Conservation (phyloP, 495 filamentous ascomycete species). For the Penicillium arizonense region DNA sequence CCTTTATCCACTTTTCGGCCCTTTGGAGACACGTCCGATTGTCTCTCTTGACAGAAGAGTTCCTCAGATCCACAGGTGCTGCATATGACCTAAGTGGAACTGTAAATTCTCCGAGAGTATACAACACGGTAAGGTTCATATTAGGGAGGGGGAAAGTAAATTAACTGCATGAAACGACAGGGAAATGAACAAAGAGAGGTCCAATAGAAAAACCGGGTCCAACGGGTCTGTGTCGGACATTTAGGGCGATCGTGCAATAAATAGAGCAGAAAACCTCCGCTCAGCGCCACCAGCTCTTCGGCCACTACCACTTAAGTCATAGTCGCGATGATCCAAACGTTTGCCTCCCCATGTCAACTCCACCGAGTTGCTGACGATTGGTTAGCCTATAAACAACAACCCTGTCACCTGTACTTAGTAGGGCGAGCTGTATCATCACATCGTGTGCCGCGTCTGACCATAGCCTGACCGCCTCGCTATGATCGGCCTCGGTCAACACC, state of each 20-base stretch:
- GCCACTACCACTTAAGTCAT: slow-evolving; percentile 25
- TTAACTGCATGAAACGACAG: slow-evolving; percentile 2
- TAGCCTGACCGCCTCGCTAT: too few relatives aligned
- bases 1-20: neutral
- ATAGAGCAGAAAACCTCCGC: slow-evolving; percentile 10
- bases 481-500: too few relatives aligned
- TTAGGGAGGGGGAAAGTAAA: neutral
- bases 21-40: neutral
- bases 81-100: slow-evolving; percentile 11
- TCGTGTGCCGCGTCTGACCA: too few relatives aligned
- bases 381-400: neutral
- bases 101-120: neutral
- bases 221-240: slow-evolving; percentile 22
- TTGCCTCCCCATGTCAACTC: slow-evolving; percentile 11
- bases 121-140: neutral
- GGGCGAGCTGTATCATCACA: too few relatives aligned
- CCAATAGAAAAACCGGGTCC: slow-evolving; percentile 12
- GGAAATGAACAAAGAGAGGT: slow-evolving; percentile 7
- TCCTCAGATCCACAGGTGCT: slow-evolving; percentile 18
- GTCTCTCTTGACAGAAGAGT: slow-evolving; percentile 15
- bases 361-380: neutral
- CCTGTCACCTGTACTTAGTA: too few relatives aligned
- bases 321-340: slow-evolving; percentile 26
- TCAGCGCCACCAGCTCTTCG: slow-evolving; percentile 11
- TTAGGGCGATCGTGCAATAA: slow-evolving; percentile 21